These are phyloP conservation scores for Dryadomyces sulphureus DNA, from an alignment of 2,329 filamentous ascomycete species.

Conservation along the genomic window DNA sequence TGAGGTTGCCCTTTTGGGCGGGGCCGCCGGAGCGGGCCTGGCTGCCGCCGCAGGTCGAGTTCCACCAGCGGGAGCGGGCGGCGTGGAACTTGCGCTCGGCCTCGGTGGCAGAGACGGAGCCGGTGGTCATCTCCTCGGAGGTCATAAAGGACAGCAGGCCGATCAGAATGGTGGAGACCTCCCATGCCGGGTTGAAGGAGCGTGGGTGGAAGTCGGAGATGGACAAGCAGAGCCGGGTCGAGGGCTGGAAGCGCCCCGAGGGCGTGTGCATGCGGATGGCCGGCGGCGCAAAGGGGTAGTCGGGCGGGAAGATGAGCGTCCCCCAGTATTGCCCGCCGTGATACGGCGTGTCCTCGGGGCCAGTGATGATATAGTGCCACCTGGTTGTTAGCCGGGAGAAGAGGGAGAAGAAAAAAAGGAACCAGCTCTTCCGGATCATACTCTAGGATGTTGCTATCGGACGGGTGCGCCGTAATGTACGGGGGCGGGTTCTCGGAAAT, in stretches of 20 bases:
- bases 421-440: constrained; percentile 23
- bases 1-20: constrained; percentile 61
- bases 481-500: constrained; percentile 65
- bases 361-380: constrained; percentile 93
- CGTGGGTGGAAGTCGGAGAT: constrained; percentile 98
- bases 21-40: constrained; percentile 36
- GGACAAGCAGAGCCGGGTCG: constrained; percentile 79
- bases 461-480: constrained; percentile 79
- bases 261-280: constrained; percentile 99
- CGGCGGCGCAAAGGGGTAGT: constrained; percentile 94
- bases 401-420: neutral
- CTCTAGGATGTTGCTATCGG: constrained; percentile 85
- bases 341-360: constrained; percentile 87
- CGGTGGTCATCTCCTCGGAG: constrained; percentile 95
- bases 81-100: constrained; percentile 68
- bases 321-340: constrained; percentile 96
- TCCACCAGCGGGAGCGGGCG: constrained; percentile 81
- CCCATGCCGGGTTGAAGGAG: constrained; percentile 96
- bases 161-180: constrained; percentile 90
- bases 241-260: constrained; percentile 86
- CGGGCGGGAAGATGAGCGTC: constrained; percentile 83
- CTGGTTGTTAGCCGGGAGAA: constrained; percentile 22
- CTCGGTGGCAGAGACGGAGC: constrained; percentile 64
- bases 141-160: constrained; percentile 97
- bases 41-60: constrained; percentile 79